Base-by-base conservation (phyloP, 495 filamentous ascomycete genomes). In the Lichenothelia convexa region DNA sequence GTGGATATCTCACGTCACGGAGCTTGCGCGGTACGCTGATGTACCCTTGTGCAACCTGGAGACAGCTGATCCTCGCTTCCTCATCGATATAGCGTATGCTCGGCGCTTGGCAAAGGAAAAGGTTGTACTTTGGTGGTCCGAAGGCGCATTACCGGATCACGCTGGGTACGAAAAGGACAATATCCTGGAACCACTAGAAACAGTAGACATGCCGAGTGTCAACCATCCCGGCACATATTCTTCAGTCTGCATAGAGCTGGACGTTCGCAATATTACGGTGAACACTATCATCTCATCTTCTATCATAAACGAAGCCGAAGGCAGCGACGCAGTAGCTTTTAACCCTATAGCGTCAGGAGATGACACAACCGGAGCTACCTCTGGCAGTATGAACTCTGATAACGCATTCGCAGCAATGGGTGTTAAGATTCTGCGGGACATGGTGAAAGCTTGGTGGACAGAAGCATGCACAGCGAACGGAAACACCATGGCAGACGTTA, bases 391-490 rank as follows among this genome's bases (percentile, higher is more conserved):
- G 3, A 82, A 80, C 45, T 76, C 87, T 3, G 87, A 95, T 39
- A 87, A 82, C 39, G 80, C 87, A 0, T 95, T 95, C 57, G 79
- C 89, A 15, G 83, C 84, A 36, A 85, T 87, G 7, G 82, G 86
- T 23, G 75, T 93, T 4, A 66, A 73, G 16, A 89, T 95, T 11
- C 62, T 99, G 3, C 75, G 89, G 4, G 89, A 94, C 54, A 95
- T 99, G 89, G 89, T 99, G 42, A 94, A 93, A 53, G 72, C 80
- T 2, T 99, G 91, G 91, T 94, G 87, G 85, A 71, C 74, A 0
- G 85, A 95, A 59, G 89, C 89, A 8, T n/a, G n/a, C n/a, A n/a
- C n/a, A n/a, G 75, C 66, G 18, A 44, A 37, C 19, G 35, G 36
- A 12, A 45, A 43, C 34, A 41, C 33, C 18, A 93, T 94, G 83